Evolutionary conservation across 2,329 filamentous ascomycete species (phyloP), one percentile per base, ranked within the genome.

Genomic region (Fusarium fujikuroi): DNA sequence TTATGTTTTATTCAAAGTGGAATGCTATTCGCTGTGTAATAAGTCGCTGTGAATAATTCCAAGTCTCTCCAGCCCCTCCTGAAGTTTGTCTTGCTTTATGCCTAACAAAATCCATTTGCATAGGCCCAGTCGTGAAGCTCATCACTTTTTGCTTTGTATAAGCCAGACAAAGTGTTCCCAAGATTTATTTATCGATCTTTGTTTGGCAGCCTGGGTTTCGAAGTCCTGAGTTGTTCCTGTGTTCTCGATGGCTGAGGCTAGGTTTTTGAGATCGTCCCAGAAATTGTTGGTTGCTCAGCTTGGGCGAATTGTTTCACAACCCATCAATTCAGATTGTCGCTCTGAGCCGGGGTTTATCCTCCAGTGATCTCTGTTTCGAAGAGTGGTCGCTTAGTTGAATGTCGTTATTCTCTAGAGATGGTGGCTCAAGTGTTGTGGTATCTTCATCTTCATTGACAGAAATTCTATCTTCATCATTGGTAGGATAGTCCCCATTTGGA

Each of bases 141-240:
- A 16, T 28, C 9, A 11, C 14, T 16, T 28, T 28, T 53, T 53
- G 3, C 7, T 16, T 28, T 9, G 2, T 12, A 9, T 2, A n/a
- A 28, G 21, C 5, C 19, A 18, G 14, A 18, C 3, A 2, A 25
- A 39, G 0, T 2, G 1, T 28, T 28, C 9, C 19, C 14, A 5
- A 18, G 0, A 18, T 18, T 3, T 3, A 12, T 9, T 16, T 14
- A n/a, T 7, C 5, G 0, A 14, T 19, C 14, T 12, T n/a, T 28
- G 5, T 53, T 12, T 4, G 5, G 19, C 7, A 53, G 2, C 19
- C 0, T 11, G 23, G 7, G 34, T 19, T 16, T 28, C 19, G 1
- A 12, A 21, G 16, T 9, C 15, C 5, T n/a, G 34, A 14, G 14
- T 15, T n/a, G 9, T 18, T 28, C 15, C 12, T 40, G 19, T 18